Base-by-base conservation (phyloP, 2,329 filamentous ascomycete species). In the Penicillium sp. region DNA sequence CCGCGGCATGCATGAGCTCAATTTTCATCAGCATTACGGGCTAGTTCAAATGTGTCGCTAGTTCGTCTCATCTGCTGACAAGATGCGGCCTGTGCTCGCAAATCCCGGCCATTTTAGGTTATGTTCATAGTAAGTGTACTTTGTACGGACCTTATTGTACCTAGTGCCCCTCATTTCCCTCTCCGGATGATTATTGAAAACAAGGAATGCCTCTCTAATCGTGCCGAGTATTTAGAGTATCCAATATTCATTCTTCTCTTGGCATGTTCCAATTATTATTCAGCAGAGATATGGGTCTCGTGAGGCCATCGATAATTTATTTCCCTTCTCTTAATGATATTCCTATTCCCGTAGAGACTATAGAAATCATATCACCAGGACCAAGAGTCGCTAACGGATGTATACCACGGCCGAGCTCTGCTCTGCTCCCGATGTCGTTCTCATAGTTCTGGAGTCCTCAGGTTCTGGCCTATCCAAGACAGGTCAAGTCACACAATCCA, bases 401-500 rank as follows among this genome's bases (percentile, higher is more conserved):
- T 37, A 37, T 12, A 37, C 15, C 45, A 27, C 10, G 20, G 6
- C 32, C 18, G 20, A n/a, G 37, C n/a, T 9, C 27, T 38, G 15
- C 20, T 24, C 24, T 25, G 25, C 29, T 32, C 20, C 20, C 20
- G 3, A 4, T 3, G 20, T 23, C 20, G 24, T 24, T 35, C 18
- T 6, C 15, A 18, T 15, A 18, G 20, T 18, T 24, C 28, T 28
- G 13, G 12, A 10, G 28, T 12, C 6, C 13, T 42, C 31, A n/a
- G 9, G 24, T 31, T 59, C 7, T 18, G 8, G 7, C 20, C 33
- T 9, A 4, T 37, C 49, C 49, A 47, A 58, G 57, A 55, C 58
- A 48, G 25, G 24, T 53, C 49, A 52, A 56, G 58, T 60, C 56
- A 60, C 58, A 59, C 56, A 42, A 45, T 47, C 46, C 46, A 46